These are phyloP conservation scores for Hyaloperonospora brassicae DNA, from an alignment of 352 stramenopile genomes.

Conservation along the genomic window DNA sequence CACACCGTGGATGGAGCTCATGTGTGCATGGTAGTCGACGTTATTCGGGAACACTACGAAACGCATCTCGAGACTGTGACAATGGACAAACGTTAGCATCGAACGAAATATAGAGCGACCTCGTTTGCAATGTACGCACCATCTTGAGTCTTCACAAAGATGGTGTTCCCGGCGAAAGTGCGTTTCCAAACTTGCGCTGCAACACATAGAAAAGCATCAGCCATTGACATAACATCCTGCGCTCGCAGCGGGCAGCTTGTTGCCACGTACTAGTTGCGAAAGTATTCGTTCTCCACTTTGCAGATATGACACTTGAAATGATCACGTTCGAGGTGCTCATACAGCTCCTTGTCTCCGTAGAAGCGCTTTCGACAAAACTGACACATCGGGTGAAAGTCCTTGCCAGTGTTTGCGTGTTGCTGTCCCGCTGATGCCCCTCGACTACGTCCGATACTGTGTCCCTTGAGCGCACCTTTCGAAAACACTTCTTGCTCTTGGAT, in stretches of 20 bases:
- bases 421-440: conserved; percentile 23
- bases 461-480: conserved; percentile 55
- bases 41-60: conserved; percentile 85
- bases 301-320: conserved; percentile 89
- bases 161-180: conserved; percentile 81
- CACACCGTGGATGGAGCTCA: conserved; percentile 67
- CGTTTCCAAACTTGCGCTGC: conserved; percentile 65
- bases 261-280: conserved; percentile 72
- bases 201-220: conserved; percentile 16
- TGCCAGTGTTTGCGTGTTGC: conserved; percentile 49
- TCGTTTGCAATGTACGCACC: conserved; percentile 28
- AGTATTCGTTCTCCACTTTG: conserved; percentile 84
- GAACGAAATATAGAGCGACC: not conserved
- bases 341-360: conserved; percentile 80
- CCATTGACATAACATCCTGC: not conserved
- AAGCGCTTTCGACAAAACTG: conserved; percentile 85
- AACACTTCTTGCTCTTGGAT: conserved; percentile 77
- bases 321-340: conserved; percentile 82
- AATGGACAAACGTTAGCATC: conserved; percentile 6
- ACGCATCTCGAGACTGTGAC: conserved; percentile 60
- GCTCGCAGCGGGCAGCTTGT: not conserved
- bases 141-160: conserved; percentile 77
- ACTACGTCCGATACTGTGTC: conserved; percentile 54
- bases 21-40: conserved; percentile 83
- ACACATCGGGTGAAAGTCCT: conserved; percentile 83